Percentiles rank a stretch among this genome's conserved stretches.
Conservation (phyloP, 768 basidiomycete species). For the Boletus reticulatus region DNA sequence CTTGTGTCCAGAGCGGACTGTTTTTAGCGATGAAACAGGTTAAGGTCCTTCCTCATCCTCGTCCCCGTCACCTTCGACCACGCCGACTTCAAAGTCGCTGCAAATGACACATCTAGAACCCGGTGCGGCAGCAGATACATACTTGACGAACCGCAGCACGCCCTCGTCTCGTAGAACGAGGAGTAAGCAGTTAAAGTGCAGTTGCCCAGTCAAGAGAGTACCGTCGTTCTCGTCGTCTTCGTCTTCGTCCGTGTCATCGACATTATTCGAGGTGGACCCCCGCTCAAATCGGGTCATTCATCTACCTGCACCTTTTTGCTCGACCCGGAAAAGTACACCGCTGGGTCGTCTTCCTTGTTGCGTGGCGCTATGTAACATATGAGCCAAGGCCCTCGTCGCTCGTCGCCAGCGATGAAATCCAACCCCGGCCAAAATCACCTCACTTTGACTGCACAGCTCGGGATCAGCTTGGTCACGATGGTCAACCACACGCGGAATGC, state of each 20-base stretch:
- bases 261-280: conserved; percentile 12
- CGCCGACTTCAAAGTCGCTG: conserved; percentile 89
- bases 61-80: conserved; percentile 57
- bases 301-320: conserved; percentile 36
- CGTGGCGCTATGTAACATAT: conserved; percentile 91
- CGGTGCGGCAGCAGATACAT: conserved; percentile 84
- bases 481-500: conserved; percentile 91
- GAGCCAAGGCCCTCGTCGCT: conserved; percentile 55
- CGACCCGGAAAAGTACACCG: conserved; percentile 75
- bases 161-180: conserved; percentile 90
- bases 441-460: conserved; percentile 73
- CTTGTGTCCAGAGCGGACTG: neutral
- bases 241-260: conserved; percentile 24
- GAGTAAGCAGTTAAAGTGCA: conserved; percentile 85
- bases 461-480: conserved; percentile 67
- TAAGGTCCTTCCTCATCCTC: conserved; percentile 25
- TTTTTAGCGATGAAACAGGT: neutral
- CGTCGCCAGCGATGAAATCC: conserved; percentile 93
- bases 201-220: conserved; percentile 82
- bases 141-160: conserved; percentile 95
- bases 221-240: conserved; percentile 55
- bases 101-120: conserved; percentile 94
- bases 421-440: conserved; percentile 88
- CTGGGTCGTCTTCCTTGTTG: conserved; percentile 92
- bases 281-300: conserved; percentile 10